Evolutionary conservation across 192 early-diverging fungal species (phyloP), one percentile per base, ranked within the genome.

Genomic region (Rhizoclosmatium sp.): DNA sequence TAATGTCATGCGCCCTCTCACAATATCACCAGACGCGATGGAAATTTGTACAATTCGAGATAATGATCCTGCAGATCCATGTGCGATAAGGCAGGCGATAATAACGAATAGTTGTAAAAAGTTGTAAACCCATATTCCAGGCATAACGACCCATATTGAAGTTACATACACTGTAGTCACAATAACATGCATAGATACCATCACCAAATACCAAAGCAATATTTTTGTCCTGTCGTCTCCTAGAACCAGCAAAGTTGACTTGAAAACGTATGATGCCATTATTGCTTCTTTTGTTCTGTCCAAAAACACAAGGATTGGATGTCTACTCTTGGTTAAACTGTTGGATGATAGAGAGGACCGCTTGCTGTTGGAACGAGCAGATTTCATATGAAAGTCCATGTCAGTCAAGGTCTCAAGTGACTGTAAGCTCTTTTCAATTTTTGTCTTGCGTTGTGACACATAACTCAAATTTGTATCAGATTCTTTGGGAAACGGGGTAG

Each of bases 91-190:
- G 54, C 61, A 75, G 7, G 49, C 54, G 12, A 74, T 14, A 21
- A 74, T 60, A 58, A 74, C 71, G 40, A 78, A 78, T 23, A 79
- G 21, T 59, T 79, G 78, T 31, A 77, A 31, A 49, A 69, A 69
- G 47, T 69, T 69, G 68, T 69, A 69, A 21, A 69, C 68, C 68
- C 68, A 69, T 7, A 69, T 69, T 9, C 68, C 68, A 41, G 68
- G 68, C 68, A 69, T 69, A 21, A 69, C 68, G 12, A 69, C 44
- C 62, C 62, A 65, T 10, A 65, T 23, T 9, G 62, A 65, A 23
- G n/a, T 31, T 0, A 65, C 31, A 65, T n/a, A 65, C 31, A 65
- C 31, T 65, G 62, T 23, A 9, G 62, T 65, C 16, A 65, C 62
- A n/a, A 10, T 23, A 12, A 65, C 10, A 23, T 65, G 62, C 62